phyloP scores from a whole-genome alignment of 2,329 filamentous ascomycete species.

The Diaporthe sp. region DNA sequence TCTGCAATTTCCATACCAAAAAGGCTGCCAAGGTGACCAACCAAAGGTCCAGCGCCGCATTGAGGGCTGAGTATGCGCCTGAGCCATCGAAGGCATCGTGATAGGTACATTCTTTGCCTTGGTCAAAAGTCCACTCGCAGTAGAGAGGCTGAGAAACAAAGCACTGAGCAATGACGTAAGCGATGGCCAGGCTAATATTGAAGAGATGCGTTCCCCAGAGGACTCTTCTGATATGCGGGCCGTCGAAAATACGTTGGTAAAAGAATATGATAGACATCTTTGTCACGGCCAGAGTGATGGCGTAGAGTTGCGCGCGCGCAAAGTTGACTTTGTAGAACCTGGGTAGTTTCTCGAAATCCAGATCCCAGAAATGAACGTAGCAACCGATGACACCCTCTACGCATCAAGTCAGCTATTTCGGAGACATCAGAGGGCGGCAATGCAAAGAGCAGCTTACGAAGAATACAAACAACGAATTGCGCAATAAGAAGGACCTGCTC shows the following conservation, averaged over 20 bases:
- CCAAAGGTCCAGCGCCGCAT: constrained; percentile 28
- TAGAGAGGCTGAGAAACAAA: constrained; percentile 20
- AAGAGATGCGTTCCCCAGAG: constrained; percentile 25
- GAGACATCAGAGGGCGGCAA: rapidly evolving
- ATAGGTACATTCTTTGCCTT: constrained; percentile 10
- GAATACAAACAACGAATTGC: constrained; percentile 25
- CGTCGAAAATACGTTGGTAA: constrained; percentile 32
- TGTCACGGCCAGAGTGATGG: constrained; percentile 17
- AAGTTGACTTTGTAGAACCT: constrained; percentile 28
- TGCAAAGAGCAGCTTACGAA: not conserved
- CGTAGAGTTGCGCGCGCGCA: constrained; percentile 19
- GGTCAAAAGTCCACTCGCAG: constrained; percentile 31
- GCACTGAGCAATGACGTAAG: constrained; percentile 21
- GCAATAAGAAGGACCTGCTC: constrained; percentile 1
- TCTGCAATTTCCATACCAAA: constrained; percentile 31
- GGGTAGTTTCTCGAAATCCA: constrained; percentile 20
- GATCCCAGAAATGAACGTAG: constrained; percentile 29
- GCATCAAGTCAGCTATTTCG: not conserved
- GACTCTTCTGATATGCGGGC: constrained; percentile 1
- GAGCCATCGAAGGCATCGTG: constrained; percentile 28
- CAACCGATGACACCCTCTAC: constrained; percentile 21
- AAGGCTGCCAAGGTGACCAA: constrained; percentile 23
- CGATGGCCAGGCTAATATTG: not conserved
- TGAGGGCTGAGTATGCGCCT: constrained; percentile 27
- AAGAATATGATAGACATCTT: constrained; percentile 31